These are phyloP conservation scores for Neckera pumila DNA, from an alignment of 225 moss, liverwort and hornwort species.

Conservation along the genomic window DNA sequence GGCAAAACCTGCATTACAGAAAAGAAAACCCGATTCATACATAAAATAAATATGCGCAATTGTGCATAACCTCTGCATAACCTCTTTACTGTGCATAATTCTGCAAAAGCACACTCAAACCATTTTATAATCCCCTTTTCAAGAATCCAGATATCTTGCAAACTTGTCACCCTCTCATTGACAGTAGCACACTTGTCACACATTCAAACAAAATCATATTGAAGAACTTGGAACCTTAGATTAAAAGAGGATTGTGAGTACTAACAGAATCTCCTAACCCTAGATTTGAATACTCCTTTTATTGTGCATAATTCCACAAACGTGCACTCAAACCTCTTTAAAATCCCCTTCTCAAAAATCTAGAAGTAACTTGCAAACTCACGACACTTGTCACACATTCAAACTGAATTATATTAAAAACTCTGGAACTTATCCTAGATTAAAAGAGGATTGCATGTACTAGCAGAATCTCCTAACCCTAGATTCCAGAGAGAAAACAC, in stretches of 20 bases:
- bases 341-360: neutral
- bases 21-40: neutral
- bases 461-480: neutral
- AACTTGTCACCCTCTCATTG: neutral
- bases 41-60: neutral
- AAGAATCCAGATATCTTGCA: neutral
- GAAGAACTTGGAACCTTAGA: neutral
- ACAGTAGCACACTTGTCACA: neutral
- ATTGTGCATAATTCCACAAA: neutral
- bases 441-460: neutral
- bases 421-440: neutral
- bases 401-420: neutral
- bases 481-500: neutral
- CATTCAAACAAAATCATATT: neutral
- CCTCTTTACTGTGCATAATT: too few species aligned
- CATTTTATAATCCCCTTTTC: neutral
- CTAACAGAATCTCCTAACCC: neutral
- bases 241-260: neutral
- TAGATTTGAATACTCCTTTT: neutral
- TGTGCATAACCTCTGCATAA: neutral
- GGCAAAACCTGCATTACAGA: conserved; percentile 23
- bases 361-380: neutral
- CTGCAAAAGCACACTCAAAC: neutral
- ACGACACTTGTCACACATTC: neutral
- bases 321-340: neutral